A percentile compares a stretch with the other conserved stretches of the same genome.
Evolutionary conservation across 352 stramenopile genomes (phyloP).

Genomic region (Phytophthora litchii): DNA sequence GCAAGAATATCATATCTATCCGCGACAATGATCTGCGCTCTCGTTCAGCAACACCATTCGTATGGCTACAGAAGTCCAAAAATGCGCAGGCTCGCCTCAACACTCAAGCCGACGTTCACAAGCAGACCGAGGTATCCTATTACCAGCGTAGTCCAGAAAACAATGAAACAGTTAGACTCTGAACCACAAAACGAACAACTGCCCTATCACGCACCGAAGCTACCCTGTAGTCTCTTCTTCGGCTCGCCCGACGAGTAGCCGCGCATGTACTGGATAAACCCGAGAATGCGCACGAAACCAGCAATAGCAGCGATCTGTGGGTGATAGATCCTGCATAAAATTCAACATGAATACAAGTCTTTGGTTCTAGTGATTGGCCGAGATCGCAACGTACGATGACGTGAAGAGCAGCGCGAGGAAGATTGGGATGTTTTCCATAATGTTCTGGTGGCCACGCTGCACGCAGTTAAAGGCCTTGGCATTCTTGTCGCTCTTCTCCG

Average conservation of each 20-base stretch:
- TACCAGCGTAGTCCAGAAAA: conserved; percentile 7
- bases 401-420: conserved; percentile 56
- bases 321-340: conserved; percentile 54
- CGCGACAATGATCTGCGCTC: neutral
- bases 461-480: conserved; percentile 91
- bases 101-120: conserved; percentile 22
- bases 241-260: conserved; percentile 70
- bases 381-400: conserved; percentile 48
- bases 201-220: conserved; percentile 55
- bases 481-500: conserved; percentile 89
- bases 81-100: conserved; percentile 39
- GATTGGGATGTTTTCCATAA: conserved; percentile 87
- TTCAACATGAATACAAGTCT: neutral
- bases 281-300: conserved; percentile 55
- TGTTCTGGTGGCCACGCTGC: conserved; percentile 91
- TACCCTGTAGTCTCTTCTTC: conserved; percentile 61
- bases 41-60: neutral
- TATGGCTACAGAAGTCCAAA: conserved; percentile 31
- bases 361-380: neutral
- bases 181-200: neutral
- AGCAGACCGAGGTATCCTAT: conserved; percentile 60
- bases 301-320: conserved; percentile 64
- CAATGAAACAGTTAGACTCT: neutral
- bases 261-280: conserved; percentile 71
- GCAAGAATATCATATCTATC: too few species aligned